Base-by-base conservation (phyloP, 371 early-diverging fungal species). In the Lichtheimia hyalospora region DNA sequence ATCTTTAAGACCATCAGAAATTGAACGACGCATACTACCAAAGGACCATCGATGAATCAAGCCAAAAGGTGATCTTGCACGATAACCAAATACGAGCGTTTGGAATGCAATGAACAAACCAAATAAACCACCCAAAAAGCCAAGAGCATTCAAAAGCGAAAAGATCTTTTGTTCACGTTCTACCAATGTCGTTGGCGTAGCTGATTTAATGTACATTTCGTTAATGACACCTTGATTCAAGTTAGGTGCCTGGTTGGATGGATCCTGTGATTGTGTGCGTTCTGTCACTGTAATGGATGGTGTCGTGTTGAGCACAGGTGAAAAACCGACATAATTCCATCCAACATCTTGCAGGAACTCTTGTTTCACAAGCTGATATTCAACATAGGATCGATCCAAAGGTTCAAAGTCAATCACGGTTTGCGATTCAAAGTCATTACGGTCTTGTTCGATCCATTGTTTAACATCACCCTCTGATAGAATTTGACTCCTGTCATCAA, bases 21-120 rank as follows among this genome's bases (percentile, higher is more conserved):
- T 56, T 7, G 65, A 65, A 1, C 58, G 50, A 12, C 55, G 25
- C 28, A 71, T 58, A 1, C 34, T 48, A 12, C 75, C 75, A 49
- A 72, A 62, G 0, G 72, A 71, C 75, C 72, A 71, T 3, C 72
- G 68, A 51, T 75, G 75, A 0, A 75, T 55, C 14, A 71, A 28
- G 15, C 75, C 75, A 70, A 69, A 72, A n/a, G 75, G 75, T 2
- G 72, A 72, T 14, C 66, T 65, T 13, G 75, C 72, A 50, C 75
- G 70, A 39, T 63, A 72, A 2, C 75, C 75, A 60, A 75, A 75
- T 14, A 75, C 52, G 49, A 64, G 42, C 6, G 69, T 58, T 21
- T 75, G 72, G 18, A 75, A 42, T 0, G 65, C 62, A 18, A 75
- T 50, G n/a, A 75, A 66, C 2, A 75, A 46, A 23, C 72, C 66